A percentile compares a stretch with the other conserved stretches of the same genome.
phyloP scores from a whole-genome alignment of 192 early-diverging fungal species.

The Backusella liffmaniae region DNA sequence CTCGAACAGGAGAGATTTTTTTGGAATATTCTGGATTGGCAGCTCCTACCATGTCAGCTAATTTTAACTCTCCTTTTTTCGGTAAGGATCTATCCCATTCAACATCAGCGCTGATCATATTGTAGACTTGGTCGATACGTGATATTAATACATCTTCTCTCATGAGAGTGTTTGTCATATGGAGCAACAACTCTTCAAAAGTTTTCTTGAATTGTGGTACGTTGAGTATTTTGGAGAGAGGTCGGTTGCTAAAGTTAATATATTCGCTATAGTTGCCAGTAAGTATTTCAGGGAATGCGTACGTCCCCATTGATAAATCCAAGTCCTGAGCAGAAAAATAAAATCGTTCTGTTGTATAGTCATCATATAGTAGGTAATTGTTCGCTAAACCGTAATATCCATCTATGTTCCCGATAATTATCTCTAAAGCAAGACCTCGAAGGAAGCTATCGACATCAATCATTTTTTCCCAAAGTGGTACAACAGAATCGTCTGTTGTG shows the following conservation, averaged over 20 bases:
- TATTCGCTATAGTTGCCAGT: constrained; percentile 14
- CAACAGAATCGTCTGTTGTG: neutral
- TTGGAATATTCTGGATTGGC: neutral
- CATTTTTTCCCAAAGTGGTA: neutral
- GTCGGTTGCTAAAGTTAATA: neutral
- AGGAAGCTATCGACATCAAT: constrained; percentile 14
- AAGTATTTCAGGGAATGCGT: neutral
- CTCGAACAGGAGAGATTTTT: neutral
- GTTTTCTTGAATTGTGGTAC: neutral
- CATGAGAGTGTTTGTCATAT: neutral
- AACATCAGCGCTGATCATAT: constrained; percentile 5
- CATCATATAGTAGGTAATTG: constrained; percentile 21
- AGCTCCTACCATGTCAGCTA: neutral
- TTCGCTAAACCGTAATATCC: constrained; percentile 20
- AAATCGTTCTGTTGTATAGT: neutral
- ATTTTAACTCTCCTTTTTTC: neutral
- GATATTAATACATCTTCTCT: neutral
- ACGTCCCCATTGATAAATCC: constrained; percentile 10
- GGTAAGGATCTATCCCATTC: neutral
- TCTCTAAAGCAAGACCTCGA: constrained; percentile 21
- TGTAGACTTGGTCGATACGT: neutral
- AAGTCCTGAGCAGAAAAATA: constrained; percentile 12
- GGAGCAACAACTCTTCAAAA: neutral
- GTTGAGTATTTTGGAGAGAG: constrained; percentile 1
- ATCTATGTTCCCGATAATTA: neutral